Base-by-base conservation (phyloP, 805 yeast genomes). In the Jamesozyma gamospora region DNA sequence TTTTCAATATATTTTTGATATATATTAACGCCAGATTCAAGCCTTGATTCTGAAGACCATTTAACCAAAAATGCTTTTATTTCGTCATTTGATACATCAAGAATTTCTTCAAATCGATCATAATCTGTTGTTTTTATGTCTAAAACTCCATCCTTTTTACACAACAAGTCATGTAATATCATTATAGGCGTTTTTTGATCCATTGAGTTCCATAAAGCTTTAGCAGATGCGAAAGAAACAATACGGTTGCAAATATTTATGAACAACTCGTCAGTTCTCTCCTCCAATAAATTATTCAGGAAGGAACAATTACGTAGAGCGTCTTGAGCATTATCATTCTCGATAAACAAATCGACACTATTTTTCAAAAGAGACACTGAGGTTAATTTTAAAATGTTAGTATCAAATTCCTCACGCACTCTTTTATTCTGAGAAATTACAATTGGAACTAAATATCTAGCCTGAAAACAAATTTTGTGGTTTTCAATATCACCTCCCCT, bases 31-130 rank as follows among this genome's bases (percentile, higher is more conserved):
- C 86, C 74, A 10, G 78, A 66, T 42, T 80, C 94, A 44, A 78
- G 79, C 28, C 82, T 70, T 0, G 94, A 81, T 35, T 70, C 73
- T 0, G 84, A 70, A 28, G 76, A 61, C 96, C 96, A 87, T 35
- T 72, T 68, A 0, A 79, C 79, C 30, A 82, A 48, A 6, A 56
- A 49, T 11, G 69, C 68, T 47, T 49, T 73, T 46, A 59, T 30
- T 10, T 50, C 44, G 8, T 61, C 55, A 5, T 46, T 40, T 0
- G 58, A 46, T 2, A 60, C 37, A 1, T 41, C 41, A 6, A 55
- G 27, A 19, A 13, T 24, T 3, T 27, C 11, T 4, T 14, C 3
- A 11, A 31, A 21, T 3, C 19, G 16, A 3, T 19, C 3, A 15
- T 34, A 35, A 28, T 33, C 16, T 31, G 40, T n/a, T 44, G 51